A percentile compares a stretch with the other conserved stretches of the same genome.
These are phyloP conservation scores for Trichosporon sp. DNA, from an alignment of 1,284 basidiomycete genomes.

Conservation along the genomic window DNA sequence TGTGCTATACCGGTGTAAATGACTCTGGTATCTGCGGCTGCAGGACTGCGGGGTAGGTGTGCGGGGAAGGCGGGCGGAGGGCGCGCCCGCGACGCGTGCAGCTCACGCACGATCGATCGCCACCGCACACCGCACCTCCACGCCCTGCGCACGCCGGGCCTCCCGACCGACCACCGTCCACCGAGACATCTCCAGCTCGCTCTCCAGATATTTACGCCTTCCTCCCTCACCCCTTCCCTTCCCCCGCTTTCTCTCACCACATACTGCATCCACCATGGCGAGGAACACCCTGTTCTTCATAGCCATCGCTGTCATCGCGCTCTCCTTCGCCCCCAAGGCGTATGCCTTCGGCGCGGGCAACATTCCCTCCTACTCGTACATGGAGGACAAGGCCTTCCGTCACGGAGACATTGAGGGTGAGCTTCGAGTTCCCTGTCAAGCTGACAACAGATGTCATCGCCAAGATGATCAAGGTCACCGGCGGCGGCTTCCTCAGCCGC, in stretches of 20 bases:
- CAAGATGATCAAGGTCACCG: conserved; percentile 59
- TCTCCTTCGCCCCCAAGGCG: conserved; percentile 42
- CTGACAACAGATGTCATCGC: conserved; percentile 27
- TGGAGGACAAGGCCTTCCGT: conserved; percentile 64
- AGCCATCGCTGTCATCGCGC: conserved; percentile 36
- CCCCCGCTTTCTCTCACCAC: not conserved
- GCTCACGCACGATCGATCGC: not conserved
- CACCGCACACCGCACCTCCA: not conserved
- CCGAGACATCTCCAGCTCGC: not conserved
- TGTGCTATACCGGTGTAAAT: not conserved
- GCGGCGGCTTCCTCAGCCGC: conserved; percentile 61
- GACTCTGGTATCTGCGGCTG: not conserved
- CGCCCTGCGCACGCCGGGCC: not conserved
- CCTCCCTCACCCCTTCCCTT: not conserved
- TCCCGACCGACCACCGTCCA: not conserved
- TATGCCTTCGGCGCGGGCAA: conserved; percentile 49
- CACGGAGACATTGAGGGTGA: conserved; percentile 72
- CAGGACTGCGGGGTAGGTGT: not conserved
- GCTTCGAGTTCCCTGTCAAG: not conserved
- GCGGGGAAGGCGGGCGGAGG: not conserved
- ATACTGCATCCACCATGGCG: conserved; percentile 25
- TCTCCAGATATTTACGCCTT: not conserved
- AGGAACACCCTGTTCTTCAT: conserved; percentile 33
- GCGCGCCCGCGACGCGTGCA: not conserved
- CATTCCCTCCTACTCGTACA: conserved; percentile 48